Conservation (phyloP, 2,329 filamentous ascomycete species). For the Ascochyta lentis region DNA sequence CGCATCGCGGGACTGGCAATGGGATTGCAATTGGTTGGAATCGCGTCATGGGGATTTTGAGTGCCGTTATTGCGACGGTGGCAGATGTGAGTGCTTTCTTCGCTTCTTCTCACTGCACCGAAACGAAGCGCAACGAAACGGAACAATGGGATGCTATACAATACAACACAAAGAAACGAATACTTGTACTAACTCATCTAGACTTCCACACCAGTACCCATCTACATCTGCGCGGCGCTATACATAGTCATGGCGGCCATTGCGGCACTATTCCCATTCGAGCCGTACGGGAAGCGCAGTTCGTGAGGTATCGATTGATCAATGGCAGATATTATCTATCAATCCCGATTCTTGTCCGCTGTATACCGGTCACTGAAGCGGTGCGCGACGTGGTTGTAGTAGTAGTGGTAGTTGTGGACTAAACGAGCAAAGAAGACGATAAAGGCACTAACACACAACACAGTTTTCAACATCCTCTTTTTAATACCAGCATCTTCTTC, state of each 20-base stretch:
- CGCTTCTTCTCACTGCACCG: too few species aligned
- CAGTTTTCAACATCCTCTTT: too few species aligned
- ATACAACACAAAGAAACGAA: too few species aligned
- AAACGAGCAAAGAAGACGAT: too few species aligned
- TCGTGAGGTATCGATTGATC: slow-evolving; percentile 34
- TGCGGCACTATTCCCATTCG: slow-evolving; percentile 68
- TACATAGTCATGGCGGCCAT: slow-evolving; percentile 68
- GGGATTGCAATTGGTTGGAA: slow-evolving; percentile 75
- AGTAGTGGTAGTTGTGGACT: too few species aligned
- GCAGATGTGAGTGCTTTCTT: slow-evolving; percentile 53
- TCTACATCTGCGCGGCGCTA: slow-evolving; percentile 72
- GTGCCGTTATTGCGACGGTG: slow-evolving; percentile 69
- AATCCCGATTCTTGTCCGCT: too few species aligned
- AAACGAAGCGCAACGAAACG: too few species aligned
- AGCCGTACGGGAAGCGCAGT: slow-evolving; percentile 67
- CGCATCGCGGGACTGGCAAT: slow-evolving; percentile 77
- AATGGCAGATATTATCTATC: not conserved
- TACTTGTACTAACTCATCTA: slow-evolving; percentile 10
- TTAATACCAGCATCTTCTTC: too few species aligned
- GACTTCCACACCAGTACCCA: slow-evolving; percentile 66
- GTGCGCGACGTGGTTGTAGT: too few species aligned
- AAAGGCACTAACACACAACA: too few species aligned
- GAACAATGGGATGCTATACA: too few species aligned
- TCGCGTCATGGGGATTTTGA: slow-evolving; percentile 75
- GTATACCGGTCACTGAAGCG: too few species aligned